phyloP scores from a whole-genome alignment of 768 basidiomycete species.

The Mycena vulgaris region DNA sequence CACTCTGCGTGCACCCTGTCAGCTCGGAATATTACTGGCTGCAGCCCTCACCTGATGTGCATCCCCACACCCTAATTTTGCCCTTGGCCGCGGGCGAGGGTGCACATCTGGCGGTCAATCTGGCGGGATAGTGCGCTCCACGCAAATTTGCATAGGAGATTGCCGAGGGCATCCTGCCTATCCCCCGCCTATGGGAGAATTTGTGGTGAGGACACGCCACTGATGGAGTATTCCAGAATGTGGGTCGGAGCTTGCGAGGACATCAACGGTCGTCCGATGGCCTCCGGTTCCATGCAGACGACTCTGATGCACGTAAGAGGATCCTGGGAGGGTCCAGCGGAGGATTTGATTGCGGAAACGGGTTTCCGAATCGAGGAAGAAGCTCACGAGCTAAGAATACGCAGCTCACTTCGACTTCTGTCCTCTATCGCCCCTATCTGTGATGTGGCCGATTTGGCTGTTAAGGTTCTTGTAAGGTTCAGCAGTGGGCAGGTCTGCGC shows the following conservation, averaged over 20 bases:
- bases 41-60: neutral
- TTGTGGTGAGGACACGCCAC: constrained; percentile 18
- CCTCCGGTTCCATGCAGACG: constrained; percentile 27
- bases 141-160: constrained; percentile 19
- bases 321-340: no score
- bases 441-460: no score
- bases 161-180: constrained; percentile 3
- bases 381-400: no score
- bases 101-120: constrained; percentile 11
- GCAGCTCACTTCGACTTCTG: constrained; percentile 16
- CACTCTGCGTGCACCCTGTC: no score
- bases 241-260: constrained; percentile 25
- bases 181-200: constrained; percentile 29
- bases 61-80: neutral
- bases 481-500: no score
- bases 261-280: neutral
- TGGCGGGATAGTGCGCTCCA: neutral
- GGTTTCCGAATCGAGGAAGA: neutral
- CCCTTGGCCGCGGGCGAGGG: constrained; percentile 16
- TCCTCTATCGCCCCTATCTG: constrained; percentile 20
- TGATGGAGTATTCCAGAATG: constrained; percentile 29
- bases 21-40: no score
- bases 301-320: constrained; percentile 31
- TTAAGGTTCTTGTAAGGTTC: no score
- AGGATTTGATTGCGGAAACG: neutral